Conservation (phyloP, 2,329 filamentous ascomycete genomes). For the Sclerotinia nivalis region DNA sequence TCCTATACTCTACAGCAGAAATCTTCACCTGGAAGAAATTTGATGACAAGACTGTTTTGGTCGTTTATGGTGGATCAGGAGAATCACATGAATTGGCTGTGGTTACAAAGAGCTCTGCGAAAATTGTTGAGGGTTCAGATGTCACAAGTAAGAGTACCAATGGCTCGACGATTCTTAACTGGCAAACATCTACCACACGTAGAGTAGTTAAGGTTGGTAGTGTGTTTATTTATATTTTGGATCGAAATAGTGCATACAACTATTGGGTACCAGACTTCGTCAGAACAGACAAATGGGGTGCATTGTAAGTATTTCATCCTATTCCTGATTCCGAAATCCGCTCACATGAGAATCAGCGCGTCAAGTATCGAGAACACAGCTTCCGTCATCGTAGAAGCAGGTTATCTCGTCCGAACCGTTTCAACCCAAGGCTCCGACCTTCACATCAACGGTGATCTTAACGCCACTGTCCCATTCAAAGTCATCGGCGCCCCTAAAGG, state of each 20-base stretch:
- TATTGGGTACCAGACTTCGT: slow-evolving; percentile 65
- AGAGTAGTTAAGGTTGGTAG: slow-evolving; percentile 52
- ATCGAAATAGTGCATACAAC: slow-evolving; percentile 66
- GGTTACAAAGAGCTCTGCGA: slow-evolving; percentile 40
- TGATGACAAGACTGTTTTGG: slow-evolving; percentile 56
- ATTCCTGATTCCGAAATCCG: neutral
- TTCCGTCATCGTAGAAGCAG: slow-evolving; percentile 62
- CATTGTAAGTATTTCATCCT: slow-evolving; percentile 35
- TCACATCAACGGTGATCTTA: slow-evolving; percentile 69
- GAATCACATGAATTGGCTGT: slow-evolving; percentile 65
- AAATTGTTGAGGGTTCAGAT: slow-evolving; percentile 38
- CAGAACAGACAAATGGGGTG: slow-evolving; percentile 42
- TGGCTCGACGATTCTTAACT: slow-evolving; percentile 53
- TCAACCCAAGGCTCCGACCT: slow-evolving; percentile 57
- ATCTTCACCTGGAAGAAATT: slow-evolving; percentile 70
- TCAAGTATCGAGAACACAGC: slow-evolving; percentile 41
- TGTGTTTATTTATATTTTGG: slow-evolving; percentile 44
- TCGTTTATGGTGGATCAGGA: slow-evolving; percentile 63
- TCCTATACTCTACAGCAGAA: slow-evolving; percentile 70
- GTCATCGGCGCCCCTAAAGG: slow-evolving; percentile 61
- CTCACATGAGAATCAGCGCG: slow-evolving; percentile 31
- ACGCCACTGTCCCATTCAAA: slow-evolving; percentile 66
- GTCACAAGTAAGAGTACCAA: slow-evolving; percentile 42
- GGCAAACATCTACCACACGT: slow-evolving; percentile 55
- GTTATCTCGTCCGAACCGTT: slow-evolving; percentile 64